Percentiles rank a stretch among this genome's conserved stretches.
These are phyloP conservation scores for Rhodotorula sp. DNA, from an alignment of 1,284 basidiomycete species.

Conservation along the genomic window DNA sequence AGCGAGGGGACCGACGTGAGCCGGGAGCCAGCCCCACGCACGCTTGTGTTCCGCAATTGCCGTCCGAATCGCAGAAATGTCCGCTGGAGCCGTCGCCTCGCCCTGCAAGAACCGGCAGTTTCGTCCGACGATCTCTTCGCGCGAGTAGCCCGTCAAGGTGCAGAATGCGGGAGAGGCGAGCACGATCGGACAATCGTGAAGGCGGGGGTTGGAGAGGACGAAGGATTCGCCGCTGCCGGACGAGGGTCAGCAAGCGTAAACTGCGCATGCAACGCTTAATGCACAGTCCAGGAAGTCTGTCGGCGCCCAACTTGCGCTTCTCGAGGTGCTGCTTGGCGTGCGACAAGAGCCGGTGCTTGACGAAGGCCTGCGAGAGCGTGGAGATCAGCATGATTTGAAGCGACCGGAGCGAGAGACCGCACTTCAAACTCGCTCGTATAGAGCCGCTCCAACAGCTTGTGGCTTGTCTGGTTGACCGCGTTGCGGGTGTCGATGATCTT, in stretches of 20 bases:
- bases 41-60: constrained; percentile 31
- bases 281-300: constrained; percentile 17
- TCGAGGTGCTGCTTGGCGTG: constrained; percentile 25
- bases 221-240: constrained; percentile 27
- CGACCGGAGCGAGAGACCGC: not conserved
- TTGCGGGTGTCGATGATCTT: constrained; percentile 9
- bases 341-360: constrained; percentile 26
- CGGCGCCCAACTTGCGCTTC: constrained; percentile 9
- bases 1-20: not conserved
- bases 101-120: constrained; percentile 46
- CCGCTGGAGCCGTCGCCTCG: constrained; percentile 28
- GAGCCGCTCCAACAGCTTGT: constrained; percentile 19
- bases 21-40: not conserved
- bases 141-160: constrained; percentile 39
- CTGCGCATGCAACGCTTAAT: not conserved
- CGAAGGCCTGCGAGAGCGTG: not conserved
- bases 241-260: not conserved
- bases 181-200: constrained; percentile 44
- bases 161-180: constrained; percentile 42
- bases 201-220: constrained; percentile 26
- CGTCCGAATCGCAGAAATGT: constrained; percentile 29
- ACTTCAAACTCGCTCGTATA: constrained; percentile 26
- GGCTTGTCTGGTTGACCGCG: constrained; percentile 12
- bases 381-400: not conserved
- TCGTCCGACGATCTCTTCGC: constrained; percentile 41